These are phyloP conservation scores for Penicillium simplicissimum DNA, from an alignment of 495 filamentous ascomycete species.

Conservation along the genomic window DNA sequence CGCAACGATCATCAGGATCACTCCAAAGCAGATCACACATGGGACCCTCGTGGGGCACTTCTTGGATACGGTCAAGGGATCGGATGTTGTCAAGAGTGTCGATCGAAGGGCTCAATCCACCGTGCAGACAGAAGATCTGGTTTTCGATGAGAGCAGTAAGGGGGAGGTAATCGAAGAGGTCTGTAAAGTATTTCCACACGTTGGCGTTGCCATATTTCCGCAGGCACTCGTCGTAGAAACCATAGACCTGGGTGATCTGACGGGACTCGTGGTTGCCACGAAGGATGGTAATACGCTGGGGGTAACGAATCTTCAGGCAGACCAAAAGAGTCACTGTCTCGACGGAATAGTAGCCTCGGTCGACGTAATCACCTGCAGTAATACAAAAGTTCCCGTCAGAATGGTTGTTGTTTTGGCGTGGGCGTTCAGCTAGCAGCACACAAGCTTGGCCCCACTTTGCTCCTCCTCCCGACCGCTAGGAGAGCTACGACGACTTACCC, in stretches of 20 bases:
- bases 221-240: conserved; percentile 96
- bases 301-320: conserved; percentile 93
- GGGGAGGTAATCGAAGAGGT: conserved; percentile 98
- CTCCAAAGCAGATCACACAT: conserved; percentile 99
- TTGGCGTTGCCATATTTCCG: conserved; percentile 98
- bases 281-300: conserved; percentile 93
- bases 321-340: conserved; percentile 95
- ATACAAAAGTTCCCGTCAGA: not conserved
- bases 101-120: conserved; percentile 92
- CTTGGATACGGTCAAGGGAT: conserved; percentile 93
- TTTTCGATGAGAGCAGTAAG: conserved; percentile 98
- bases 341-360: conserved; percentile 95
- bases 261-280: conserved; percentile 97
- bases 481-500: conserved; percentile 55
- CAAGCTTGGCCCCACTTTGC: conserved; percentile 11
- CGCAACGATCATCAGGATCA: conserved; percentile 96
- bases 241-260: conserved; percentile 97
- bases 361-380: conserved; percentile 83
- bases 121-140: conserved; percentile 99
- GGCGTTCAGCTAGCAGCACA: conserved; percentile 4
- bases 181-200: conserved; percentile 99
- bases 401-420: conserved; percentile 3
- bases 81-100: conserved; percentile 98
- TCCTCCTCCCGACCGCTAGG: conserved; percentile 19
- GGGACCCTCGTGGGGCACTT: conserved; percentile 96